Percentiles rank a stretch among this genome's conserved stretches.
Evolutionary conservation across 169 alveolate species (phyloP).

Genomic region (Blepharisma undulans): DNA sequence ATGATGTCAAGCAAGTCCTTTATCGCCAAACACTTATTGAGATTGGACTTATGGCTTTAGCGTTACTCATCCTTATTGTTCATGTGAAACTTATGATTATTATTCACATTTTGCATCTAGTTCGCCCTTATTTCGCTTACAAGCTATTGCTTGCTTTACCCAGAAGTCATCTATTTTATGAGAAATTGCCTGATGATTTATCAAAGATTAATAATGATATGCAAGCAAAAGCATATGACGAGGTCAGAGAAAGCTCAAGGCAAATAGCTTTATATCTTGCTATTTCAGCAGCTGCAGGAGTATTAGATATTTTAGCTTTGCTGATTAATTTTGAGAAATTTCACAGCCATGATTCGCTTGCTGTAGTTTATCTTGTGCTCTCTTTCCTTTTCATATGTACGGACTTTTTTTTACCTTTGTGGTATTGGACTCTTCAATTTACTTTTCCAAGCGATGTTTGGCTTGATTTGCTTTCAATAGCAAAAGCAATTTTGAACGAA

Average conservation of each 20-base stretch:
- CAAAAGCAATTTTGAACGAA: neutral
- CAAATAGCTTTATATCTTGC: neutral
- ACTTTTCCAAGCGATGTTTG: neutral
- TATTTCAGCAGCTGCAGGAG: neutral
- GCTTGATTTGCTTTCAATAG: neutral
- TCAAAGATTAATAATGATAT: neutral
- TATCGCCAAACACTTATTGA: neutral
- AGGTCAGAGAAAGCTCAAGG: neutral
- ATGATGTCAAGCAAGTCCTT: neutral
- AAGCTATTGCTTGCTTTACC: neutral
- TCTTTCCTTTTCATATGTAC: neutral
- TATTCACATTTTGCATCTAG: slow-evolving; percentile 5
- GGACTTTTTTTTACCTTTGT: neutral
- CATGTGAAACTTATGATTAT: neutral
- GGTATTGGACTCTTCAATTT: neutral
- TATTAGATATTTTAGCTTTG: neutral
- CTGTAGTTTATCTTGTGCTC: neutral
- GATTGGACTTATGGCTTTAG: neutral
- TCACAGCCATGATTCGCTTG: neutral
- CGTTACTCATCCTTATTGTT: neutral
- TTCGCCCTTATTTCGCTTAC: neutral
- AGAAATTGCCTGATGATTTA: neutral
- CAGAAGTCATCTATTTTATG: neutral
- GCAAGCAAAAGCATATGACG: neutral
- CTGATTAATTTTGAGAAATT: neutral